These are phyloP conservation scores for Arthonia radiata DNA, from an alignment of 495 filamentous ascomycete genomes.

Conservation along the genomic window DNA sequence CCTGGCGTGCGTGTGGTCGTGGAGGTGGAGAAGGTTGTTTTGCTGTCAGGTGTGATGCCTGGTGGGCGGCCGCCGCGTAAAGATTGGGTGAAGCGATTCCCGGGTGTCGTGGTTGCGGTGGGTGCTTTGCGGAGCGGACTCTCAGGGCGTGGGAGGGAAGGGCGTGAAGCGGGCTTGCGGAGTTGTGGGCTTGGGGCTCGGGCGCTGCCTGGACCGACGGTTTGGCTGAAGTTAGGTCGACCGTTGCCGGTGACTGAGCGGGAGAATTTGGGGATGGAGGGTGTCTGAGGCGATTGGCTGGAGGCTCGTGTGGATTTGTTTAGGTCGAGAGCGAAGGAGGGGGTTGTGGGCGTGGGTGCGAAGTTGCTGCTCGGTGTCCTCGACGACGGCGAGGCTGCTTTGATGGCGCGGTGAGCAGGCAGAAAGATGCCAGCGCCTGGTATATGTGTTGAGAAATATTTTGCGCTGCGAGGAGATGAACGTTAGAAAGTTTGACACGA, in stretches of 20 bases:
- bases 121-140: slow-evolving; percentile 44
- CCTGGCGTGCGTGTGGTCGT: too few relatives aligned
- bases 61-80: too few relatives aligned
- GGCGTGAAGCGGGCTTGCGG: slow-evolving; percentile 40
- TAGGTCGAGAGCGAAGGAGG: slow-evolving; percentile 28
- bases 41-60: too few relatives aligned
- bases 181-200: slow-evolving; percentile 43
- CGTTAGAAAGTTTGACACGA: slow-evolving; percentile 1
- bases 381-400: slow-evolving; percentile 35
- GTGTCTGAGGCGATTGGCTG: slow-evolving; percentile 27
- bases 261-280: slow-evolving; percentile 34
- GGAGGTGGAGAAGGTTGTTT: too few relatives aligned
- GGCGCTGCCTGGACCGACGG: slow-evolving; percentile 41
- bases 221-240: too few relatives aligned
- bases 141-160: slow-evolving; percentile 66
- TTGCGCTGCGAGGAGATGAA: slow-evolving; percentile 22
- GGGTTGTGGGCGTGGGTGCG: slow-evolving; percentile 42
- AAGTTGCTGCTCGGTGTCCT: slow-evolving; percentile 30
- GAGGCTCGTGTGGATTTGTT: slow-evolving; percentile 11
- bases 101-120: slow-evolving; percentile 13
- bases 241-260: too few relatives aligned
- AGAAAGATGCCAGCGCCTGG: slow-evolving; percentile 83
- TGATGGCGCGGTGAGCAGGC: slow-evolving; percentile 47
- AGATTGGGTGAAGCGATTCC: too few relatives aligned
- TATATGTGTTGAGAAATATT: slow-evolving; percentile 60